Conservation (phyloP, 2,329 filamentous ascomycete genomes). For the Pestalotiopsis sp. region DNA sequence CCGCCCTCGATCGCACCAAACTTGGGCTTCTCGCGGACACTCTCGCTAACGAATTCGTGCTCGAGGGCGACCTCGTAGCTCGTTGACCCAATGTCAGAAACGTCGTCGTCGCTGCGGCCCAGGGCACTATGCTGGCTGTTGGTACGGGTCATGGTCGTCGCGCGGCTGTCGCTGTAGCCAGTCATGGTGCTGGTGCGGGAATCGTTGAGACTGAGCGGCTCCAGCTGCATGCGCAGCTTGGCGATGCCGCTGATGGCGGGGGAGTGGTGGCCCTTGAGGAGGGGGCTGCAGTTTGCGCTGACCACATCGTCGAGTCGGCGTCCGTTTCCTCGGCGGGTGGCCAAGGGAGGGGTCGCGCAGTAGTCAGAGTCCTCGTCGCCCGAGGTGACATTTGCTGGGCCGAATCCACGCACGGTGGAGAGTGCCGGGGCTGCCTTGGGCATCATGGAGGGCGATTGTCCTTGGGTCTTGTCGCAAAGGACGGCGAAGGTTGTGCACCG, state of each 20-base stretch:
- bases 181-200: constrained; percentile 57
- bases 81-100: constrained; percentile 68
- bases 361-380: constrained; percentile 61
- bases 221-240: constrained; percentile 78
- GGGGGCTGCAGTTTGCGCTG: constrained; percentile 65
- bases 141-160: constrained; percentile 52
- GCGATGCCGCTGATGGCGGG: constrained; percentile 73
- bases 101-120: constrained; percentile 65
- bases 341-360: constrained; percentile 39
- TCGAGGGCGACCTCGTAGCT: constrained; percentile 86
- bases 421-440: constrained; percentile 49
- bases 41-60: constrained; percentile 79
- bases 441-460: constrained; percentile 39
- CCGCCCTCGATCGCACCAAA: constrained; percentile 51
- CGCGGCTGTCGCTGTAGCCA: constrained; percentile 47
- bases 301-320: constrained; percentile 56
- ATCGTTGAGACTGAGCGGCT: constrained; percentile 69
- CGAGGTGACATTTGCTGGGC: constrained; percentile 53
- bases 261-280: constrained; percentile 53
- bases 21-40: constrained; percentile 44
- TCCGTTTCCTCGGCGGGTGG: constrained; percentile 39
- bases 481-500: not conserved
- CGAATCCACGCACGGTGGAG: constrained; percentile 59
- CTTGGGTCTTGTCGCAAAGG: too few species aligned
- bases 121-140: constrained; percentile 57